phyloP scores from a whole-genome alignment of 257 asterid genomes.

The Fraxinus excelsior region DNA sequence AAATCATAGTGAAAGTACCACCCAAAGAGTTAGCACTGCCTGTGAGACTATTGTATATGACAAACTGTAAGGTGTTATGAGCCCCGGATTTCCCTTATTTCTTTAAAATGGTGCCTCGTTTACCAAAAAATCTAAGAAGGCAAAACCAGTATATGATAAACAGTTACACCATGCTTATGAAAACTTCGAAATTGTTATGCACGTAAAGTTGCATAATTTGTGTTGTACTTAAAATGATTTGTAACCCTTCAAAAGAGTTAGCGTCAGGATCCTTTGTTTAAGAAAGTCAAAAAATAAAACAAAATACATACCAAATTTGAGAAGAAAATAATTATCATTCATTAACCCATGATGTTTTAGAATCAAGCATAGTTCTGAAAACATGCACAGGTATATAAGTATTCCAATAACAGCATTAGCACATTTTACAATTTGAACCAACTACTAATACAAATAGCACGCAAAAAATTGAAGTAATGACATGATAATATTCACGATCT shows the following conservation, averaged over 20 bases:
- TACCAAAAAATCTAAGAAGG: not conserved
- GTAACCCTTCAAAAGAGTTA: not conserved
- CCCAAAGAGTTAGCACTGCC: not conserved
- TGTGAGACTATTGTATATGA: not conserved
- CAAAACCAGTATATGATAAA: not conserved
- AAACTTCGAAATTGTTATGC: not conserved
- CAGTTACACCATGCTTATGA: not conserved
- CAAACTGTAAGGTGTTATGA: not conserved
- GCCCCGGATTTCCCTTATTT: not conserved
- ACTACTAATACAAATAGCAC: not conserved
- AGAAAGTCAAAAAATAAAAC: too few relatives aligned
- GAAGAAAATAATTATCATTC: too few relatives aligned
- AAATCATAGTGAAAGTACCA: constrained; percentile 6
- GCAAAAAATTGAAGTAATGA: not conserved
- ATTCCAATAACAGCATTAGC: not conserved
- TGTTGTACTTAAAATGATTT: not conserved
- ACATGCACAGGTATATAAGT: not conserved
- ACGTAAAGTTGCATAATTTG: not conserved
- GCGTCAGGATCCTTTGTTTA: not conserved
- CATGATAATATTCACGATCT: not conserved
- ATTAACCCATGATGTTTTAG: not conserved
- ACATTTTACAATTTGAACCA: not conserved
- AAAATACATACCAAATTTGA: not conserved
- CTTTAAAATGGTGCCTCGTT: not conserved
- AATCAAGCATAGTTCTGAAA: not conserved